These are phyloP conservation scores for Solanum hybrid DNA, from an alignment of 305 asterid species.

Conservation along the genomic window DNA sequence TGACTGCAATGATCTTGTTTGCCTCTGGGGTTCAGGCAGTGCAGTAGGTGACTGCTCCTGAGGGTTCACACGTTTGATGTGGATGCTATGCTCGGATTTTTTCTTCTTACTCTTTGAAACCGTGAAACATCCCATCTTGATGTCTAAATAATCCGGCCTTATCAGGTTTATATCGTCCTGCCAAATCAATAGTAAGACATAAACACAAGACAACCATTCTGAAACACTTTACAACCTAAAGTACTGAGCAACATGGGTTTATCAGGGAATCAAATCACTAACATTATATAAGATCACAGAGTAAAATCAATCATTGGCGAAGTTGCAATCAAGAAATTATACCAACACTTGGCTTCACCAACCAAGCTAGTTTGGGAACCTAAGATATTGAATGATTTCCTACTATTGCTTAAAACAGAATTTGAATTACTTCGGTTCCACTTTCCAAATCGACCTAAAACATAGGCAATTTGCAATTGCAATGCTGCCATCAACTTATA, in stretches of 20 bases:
- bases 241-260: background rate
- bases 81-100: constrained; percentile 38
- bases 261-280: background rate
- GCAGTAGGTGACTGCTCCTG: constrained; percentile 62
- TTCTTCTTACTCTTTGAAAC: constrained; percentile 73
- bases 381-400: background rate
- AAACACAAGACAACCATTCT: background rate
- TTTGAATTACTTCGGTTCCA: background rate
- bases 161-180: background rate
- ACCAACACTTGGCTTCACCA: background rate
- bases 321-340: background rate
- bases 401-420: background rate
- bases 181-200: background rate
- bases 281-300: background rate
- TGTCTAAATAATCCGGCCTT: background rate
- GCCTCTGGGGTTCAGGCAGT: constrained; percentile 69
- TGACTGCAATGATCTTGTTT: constrained; percentile 62
- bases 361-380: background rate
- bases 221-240: background rate
- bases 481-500: background rate
- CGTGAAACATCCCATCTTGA: constrained; percentile 79
- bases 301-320: background rate
- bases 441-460: background rate
- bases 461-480: background rate
- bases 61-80: constrained; percentile 41